These are phyloP conservation scores for Macrocystidia cucumis DNA, from an alignment of 1,284 basidiomycete genomes.

Conservation along the genomic window DNA sequence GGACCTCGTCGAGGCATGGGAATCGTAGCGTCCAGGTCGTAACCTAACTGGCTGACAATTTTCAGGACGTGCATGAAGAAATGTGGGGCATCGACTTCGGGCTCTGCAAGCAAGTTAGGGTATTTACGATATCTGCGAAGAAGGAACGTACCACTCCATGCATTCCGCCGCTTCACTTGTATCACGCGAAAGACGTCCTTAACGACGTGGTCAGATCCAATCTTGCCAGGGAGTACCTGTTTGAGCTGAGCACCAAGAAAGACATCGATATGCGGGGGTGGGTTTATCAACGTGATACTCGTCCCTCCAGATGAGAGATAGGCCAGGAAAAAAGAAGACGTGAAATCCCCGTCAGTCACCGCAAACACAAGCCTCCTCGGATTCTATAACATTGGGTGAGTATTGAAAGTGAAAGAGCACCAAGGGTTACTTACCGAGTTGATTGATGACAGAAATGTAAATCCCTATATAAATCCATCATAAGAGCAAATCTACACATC, in stretches of 20 bases:
- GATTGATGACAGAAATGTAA: slow-evolving; percentile 51
- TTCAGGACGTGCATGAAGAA: slow-evolving; percentile 38
- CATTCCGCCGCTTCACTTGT: slow-evolving; percentile 29
- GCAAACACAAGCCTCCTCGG: slow-evolving; percentile 56
- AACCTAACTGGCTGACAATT: slow-evolving; percentile 29
- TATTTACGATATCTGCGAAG: neutral
- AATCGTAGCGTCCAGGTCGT: slow-evolving; percentile 33
- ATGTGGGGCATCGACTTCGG: slow-evolving; percentile 23
- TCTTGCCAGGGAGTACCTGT: slow-evolving; percentile 38
- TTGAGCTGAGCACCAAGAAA: slow-evolving; percentile 39
- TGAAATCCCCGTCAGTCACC: slow-evolving; percentile 34
- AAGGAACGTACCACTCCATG: slow-evolving; percentile 25
- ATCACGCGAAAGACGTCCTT: slow-evolving; percentile 45
- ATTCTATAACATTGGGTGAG: slow-evolving; percentile 19
- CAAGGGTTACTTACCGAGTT: slow-evolving; percentile 32
- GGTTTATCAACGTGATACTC: slow-evolving; percentile 50
- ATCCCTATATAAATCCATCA: slow-evolving; percentile 26
- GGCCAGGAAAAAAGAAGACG: slow-evolving; percentile 51
- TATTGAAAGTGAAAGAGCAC: neutral
- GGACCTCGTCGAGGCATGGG: slow-evolving; percentile 32
- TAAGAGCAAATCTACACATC: slow-evolving; percentile 6
- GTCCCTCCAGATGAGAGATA: slow-evolving; percentile 50
- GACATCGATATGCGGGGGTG: slow-evolving; percentile 41
- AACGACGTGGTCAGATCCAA: slow-evolving; percentile 37
- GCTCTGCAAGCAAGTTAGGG: slow-evolving; percentile 9